These are phyloP conservation scores for Biscogniauxia marginata DNA, from an alignment of 2,329 filamentous ascomycete genomes.

Conservation along the genomic window DNA sequence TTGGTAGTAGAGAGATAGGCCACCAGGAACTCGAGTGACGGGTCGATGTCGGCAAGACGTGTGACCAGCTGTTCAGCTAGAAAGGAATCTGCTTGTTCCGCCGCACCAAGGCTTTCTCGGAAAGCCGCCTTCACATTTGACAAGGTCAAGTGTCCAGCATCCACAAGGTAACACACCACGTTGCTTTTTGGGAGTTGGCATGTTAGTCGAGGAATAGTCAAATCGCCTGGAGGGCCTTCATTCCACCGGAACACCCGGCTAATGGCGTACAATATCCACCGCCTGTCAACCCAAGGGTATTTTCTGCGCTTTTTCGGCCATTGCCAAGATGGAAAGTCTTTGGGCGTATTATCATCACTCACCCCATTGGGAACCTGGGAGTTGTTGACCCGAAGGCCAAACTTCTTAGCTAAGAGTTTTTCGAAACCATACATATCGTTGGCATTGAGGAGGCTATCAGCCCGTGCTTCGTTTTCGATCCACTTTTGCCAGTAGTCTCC, in stretches of 20 bases:
- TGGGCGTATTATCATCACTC: constrained; percentile 8
- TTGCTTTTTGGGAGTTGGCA: constrained; percentile 52
- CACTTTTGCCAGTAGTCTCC: constrained; percentile 49
- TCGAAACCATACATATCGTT: constrained; percentile 52
- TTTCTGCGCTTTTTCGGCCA: constrained; percentile 43
- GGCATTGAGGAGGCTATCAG: constrained; percentile 47
- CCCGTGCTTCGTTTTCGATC: constrained; percentile 43
- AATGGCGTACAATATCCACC: constrained; percentile 64
- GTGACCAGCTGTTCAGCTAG: constrained; percentile 61
- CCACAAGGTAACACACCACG: constrained; percentile 57
- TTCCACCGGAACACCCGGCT: constrained; percentile 60
- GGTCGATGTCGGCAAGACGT: constrained; percentile 64
- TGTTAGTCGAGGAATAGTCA: constrained; percentile 38
- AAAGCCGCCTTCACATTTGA: constrained; percentile 60
- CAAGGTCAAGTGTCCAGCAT: constrained; percentile 59
- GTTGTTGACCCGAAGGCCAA: constrained; percentile 42
- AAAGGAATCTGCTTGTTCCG: constrained; percentile 45
- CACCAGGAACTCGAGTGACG: constrained; percentile 64
- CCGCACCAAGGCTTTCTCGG: constrained; percentile 43
- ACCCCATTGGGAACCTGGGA: constrained; percentile 18
- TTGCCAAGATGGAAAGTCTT: constrained; percentile 47
- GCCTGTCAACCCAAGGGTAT: constrained; percentile 59
- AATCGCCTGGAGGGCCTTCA: constrained; percentile 41
- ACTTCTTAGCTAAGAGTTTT: constrained; percentile 46
- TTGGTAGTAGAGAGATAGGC: constrained; percentile 65